phyloP scores from a whole-genome alignment of 768 basidiomycete species.

The Suillus plorans region DNA sequence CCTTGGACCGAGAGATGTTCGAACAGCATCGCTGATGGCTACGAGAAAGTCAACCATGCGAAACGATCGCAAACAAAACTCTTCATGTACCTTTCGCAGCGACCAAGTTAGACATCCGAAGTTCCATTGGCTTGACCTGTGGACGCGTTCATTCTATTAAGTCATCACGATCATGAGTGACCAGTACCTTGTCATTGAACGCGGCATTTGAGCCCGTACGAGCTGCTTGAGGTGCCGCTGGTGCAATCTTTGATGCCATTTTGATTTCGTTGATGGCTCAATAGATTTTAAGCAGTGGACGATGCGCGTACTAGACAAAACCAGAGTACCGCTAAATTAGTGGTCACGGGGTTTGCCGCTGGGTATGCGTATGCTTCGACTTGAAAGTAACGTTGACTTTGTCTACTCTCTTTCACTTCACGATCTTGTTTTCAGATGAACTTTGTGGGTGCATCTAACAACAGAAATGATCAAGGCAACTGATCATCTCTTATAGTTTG shows the following conservation, averaged over 20 bases:
- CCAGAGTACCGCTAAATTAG: constrained; percentile 20
- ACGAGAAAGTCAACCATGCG: constrained; percentile 12
- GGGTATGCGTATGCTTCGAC: constrained; percentile 26
- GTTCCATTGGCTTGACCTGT: constrained; percentile 97
- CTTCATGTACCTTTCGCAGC: constrained; percentile 83
- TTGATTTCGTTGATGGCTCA: constrained; percentile 7
- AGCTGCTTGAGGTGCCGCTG: constrained; percentile 24
- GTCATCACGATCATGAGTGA: neutral
- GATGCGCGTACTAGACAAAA: constrained; percentile 1
- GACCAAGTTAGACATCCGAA: constrained; percentile 95
- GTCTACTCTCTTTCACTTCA: constrained; percentile 18
- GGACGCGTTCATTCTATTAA: constrained; percentile 27
- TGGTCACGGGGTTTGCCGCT: constrained; percentile 25
- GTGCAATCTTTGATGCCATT: constrained; percentile 32
- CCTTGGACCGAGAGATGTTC: constrained; percentile 93
- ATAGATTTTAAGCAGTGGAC: constrained; percentile 14
- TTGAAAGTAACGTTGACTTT: constrained; percentile 1
- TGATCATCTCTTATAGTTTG: constrained; percentile 33
- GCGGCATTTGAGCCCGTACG: constrained; percentile 65
- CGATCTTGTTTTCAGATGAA: constrained; percentile 31
- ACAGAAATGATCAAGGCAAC: neutral
- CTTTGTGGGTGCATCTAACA: constrained; percentile 30
- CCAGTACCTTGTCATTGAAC: constrained; percentile 81
- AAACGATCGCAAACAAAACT: neutral
- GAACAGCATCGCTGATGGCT: constrained; percentile 97